phyloP scores from a whole-genome alignment of 1,284 basidiomycete species.

The Neonothopanus nambi region DNA sequence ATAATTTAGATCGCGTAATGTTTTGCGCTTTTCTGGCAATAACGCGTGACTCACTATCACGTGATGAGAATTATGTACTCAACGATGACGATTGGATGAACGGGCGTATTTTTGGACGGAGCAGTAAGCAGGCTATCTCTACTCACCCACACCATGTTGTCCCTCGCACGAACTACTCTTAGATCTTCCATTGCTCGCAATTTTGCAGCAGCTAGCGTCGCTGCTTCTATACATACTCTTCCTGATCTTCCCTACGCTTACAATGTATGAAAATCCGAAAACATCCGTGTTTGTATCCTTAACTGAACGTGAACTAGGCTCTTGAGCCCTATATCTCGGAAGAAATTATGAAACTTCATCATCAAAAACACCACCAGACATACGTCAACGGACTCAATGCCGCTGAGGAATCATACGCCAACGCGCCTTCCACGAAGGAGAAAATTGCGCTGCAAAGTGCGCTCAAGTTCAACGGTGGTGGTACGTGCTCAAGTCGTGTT shows the following conservation, averaged over 20 bases:
- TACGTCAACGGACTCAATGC: slow-evolving; percentile 93
- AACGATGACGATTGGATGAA: no score
- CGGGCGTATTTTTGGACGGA: no score
- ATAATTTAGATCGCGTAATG: no score
- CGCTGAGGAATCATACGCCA: slow-evolving; percentile 83
- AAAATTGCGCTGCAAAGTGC: slow-evolving; percentile 72
- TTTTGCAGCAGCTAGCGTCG: slow-evolving; percentile 33
- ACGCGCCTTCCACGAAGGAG: slow-evolving; percentile 70
- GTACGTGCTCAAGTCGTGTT: slow-evolving; percentile 28
- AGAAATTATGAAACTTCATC: slow-evolving; percentile 92
- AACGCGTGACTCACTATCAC: no score
- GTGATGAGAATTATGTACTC: no score
- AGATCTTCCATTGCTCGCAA: slow-evolving; percentile 42
- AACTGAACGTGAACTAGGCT: slow-evolving; percentile 40
- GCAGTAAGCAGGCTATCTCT: neutral
- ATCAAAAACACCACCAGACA: slow-evolving; percentile 94
- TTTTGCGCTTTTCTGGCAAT: no score
- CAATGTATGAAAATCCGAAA: slow-evolving; percentile 54
- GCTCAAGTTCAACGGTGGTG: slow-evolving; percentile 64
- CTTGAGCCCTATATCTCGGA: slow-evolving; percentile 75
- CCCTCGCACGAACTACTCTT: slow-evolving; percentile 40
- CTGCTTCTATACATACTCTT: slow-evolving; percentile 63
- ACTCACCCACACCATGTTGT: slow-evolving; percentile 41
- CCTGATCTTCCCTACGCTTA: slow-evolving; percentile 91
- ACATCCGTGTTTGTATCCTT: neutral